Conservation (phyloP, 352 stramenopile species). For the Pythium sp. region DNA sequence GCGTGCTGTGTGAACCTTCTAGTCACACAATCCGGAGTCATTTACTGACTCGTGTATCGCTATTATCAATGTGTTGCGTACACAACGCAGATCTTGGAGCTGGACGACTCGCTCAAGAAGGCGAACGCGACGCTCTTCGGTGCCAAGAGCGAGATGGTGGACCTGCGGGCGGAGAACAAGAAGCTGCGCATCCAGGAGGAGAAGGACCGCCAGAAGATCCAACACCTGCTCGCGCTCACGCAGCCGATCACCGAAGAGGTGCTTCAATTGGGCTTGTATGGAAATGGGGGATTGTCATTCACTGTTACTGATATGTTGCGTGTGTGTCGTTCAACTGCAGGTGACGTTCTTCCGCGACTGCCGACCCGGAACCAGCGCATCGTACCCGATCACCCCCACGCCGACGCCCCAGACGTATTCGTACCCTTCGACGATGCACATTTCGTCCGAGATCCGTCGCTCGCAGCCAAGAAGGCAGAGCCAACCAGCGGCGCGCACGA, state of each 20-base stretch:
- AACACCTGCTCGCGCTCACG: constrained; percentile 77
- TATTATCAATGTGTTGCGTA: neutral
- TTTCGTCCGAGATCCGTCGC: constrained; percentile 34
- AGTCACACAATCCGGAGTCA: too few species aligned
- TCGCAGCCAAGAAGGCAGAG: neutral
- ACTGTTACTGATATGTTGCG: neutral
- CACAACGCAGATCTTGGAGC: constrained; percentile 42
- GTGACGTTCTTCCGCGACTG: constrained; percentile 80
- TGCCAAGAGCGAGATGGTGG: constrained; percentile 59
- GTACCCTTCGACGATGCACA: constrained; percentile 77
- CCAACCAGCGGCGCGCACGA: neutral
- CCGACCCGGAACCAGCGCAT: constrained; percentile 45
- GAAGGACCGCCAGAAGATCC: constrained; percentile 76
- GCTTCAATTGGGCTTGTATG: neutral
- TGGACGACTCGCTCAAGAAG: constrained; percentile 53
- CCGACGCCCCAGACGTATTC: constrained; percentile 39
- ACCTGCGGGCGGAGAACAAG: constrained; percentile 63
- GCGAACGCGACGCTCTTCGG: constrained; percentile 62
- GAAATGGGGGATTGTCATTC: neutral
- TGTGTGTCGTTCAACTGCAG: constrained; percentile 13
- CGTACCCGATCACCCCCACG: constrained; percentile 34
- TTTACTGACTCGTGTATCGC: neutral
- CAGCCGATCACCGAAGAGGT: constrained; percentile 81
- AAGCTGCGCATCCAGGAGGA: constrained; percentile 68
- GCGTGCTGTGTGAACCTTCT: neutral